These are phyloP conservation scores for Sphaceloma murrayae DNA, from an alignment of 2,329 filamentous ascomycete genomes.

Conservation along the genomic window DNA sequence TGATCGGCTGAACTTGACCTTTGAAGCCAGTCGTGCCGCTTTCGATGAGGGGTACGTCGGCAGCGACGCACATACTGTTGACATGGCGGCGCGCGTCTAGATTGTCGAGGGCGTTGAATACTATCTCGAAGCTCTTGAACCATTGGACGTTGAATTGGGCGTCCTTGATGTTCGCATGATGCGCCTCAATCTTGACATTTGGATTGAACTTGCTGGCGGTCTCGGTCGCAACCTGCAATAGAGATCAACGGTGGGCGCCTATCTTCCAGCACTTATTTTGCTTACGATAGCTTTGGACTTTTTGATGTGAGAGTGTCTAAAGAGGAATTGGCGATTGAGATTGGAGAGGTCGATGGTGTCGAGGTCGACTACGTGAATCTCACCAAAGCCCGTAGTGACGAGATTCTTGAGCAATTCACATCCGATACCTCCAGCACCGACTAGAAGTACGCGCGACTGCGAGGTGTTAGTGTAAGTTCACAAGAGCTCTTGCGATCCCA, in stretches of 20 bases:
- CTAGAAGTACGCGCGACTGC: slow-evolving; percentile 80
- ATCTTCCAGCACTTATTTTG: slow-evolving; percentile 17
- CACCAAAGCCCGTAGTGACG: slow-evolving; percentile 80
- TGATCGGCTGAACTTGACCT: slow-evolving; percentile 94
- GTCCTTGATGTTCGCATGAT: slow-evolving; percentile 95
- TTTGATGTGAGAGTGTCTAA: slow-evolving; percentile 94
- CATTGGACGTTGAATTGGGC: slow-evolving; percentile 74
- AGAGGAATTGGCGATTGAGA: slow-evolving; percentile 93
- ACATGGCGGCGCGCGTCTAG: slow-evolving; percentile 88
- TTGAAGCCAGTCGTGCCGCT: slow-evolving; percentile 97
- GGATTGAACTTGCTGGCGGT: slow-evolving; percentile 87
- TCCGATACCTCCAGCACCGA: slow-evolving; percentile 92
- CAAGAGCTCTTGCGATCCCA: slow-evolving; percentile 10
- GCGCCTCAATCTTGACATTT: slow-evolving; percentile 70
- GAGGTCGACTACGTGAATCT: slow-evolving; percentile 90
- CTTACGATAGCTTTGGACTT: slow-evolving; percentile 85
- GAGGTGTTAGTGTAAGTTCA: slow-evolving; percentile 24
- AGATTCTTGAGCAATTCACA: slow-evolving; percentile 97
- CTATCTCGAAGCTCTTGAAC: slow-evolving; percentile 73
- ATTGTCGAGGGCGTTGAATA: slow-evolving; percentile 97
- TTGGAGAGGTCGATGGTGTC: slow-evolving; percentile 98
- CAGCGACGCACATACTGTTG: slow-evolving; percentile 93
- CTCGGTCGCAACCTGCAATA: slow-evolving; percentile 72
- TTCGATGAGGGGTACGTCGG: slow-evolving; percentile 82
- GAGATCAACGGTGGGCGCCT: neutral